phyloP scores from a whole-genome alignment of 202 grass and related monocot genomes.

The Schoenoplectus triqueter region DNA sequence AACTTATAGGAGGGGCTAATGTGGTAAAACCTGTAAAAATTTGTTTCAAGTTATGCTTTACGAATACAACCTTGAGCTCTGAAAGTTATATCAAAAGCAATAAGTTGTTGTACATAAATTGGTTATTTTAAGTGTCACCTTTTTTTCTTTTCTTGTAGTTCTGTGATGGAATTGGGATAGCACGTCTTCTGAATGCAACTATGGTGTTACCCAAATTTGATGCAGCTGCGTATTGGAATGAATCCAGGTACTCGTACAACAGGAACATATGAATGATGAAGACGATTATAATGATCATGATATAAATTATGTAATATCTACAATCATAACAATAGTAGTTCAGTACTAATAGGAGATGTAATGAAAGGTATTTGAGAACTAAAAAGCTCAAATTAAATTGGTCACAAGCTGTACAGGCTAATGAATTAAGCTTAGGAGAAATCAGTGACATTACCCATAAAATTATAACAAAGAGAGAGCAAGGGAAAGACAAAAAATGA shows the following conservation, averaged over 20 bases:
- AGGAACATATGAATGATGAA: background rate
- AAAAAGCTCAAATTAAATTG: background rate
- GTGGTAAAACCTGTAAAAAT: background rate
- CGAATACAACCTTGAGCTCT: background rate
- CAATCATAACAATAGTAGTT: slow-evolving; percentile 6
- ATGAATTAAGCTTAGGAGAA: background rate
- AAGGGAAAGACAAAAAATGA: background rate
- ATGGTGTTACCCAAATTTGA: slow-evolving; percentile 94
- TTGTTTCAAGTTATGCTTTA: background rate
- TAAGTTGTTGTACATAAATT: background rate
- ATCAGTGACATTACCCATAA: background rate
- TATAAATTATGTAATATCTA: background rate
- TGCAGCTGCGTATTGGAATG: slow-evolving; percentile 95
- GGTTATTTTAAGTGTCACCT: background rate
- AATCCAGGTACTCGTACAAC: slow-evolving; percentile 63
- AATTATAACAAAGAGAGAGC: background rate
- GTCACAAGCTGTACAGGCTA: background rate
- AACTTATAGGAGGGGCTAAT: background rate
- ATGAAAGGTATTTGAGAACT: background rate
- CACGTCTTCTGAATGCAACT: slow-evolving; percentile 76
- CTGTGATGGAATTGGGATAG: slow-evolving; percentile 84
- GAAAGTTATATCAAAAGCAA: background rate
- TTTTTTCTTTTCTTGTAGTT: slow-evolving; percentile 47
- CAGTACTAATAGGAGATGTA: slow-evolving; percentile 14
- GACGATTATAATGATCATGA: too few relatives aligned